These are phyloP conservation scores for Cytospora piceicola DNA, from an alignment of 2,329 filamentous ascomycete species.

Conservation along the genomic window DNA sequence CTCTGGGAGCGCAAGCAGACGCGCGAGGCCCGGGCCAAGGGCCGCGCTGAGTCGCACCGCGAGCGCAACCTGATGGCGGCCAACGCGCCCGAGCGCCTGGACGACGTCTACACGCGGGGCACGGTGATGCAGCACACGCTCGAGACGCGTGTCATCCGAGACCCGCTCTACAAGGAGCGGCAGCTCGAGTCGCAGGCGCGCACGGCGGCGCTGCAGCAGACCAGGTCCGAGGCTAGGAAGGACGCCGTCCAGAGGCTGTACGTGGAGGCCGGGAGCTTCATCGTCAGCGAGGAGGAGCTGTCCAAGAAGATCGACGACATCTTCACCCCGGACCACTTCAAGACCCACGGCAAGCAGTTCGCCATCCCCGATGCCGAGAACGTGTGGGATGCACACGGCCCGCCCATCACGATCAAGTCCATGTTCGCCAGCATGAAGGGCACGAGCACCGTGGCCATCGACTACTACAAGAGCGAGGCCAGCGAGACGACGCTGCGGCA, in stretches of 20 bases:
- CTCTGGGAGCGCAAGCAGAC: constrained; percentile 68
- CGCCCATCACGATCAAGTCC: constrained; percentile 49
- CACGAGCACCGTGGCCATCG: constrained; percentile 41
- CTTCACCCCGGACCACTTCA: constrained; percentile 70
- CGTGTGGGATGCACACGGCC: constrained; percentile 55
- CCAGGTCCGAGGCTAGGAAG: constrained; percentile 63
- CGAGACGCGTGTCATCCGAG: constrained; percentile 56
- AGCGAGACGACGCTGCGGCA: constrained; percentile 54
- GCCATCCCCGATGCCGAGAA: constrained; percentile 44
- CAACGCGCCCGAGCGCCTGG: constrained; percentile 69
- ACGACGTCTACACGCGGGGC: constrained; percentile 75
- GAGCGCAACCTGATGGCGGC: constrained; percentile 52
- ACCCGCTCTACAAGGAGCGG: constrained; percentile 64
- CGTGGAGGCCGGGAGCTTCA: constrained; percentile 85
- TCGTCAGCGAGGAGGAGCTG: constrained; percentile 79
- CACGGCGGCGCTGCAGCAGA: constrained; percentile 48
- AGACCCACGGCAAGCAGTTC: constrained; percentile 43
- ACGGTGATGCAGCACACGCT: constrained; percentile 61
- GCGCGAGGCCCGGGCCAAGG: constrained; percentile 42
- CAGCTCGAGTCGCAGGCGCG: constrained; percentile 49
- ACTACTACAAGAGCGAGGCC: constrained; percentile 44
- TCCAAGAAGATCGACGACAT: constrained; percentile 71
- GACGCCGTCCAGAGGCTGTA: constrained; percentile 86
- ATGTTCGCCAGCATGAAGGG: constrained; percentile 48
- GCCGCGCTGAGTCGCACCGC: constrained; percentile 52